Evolutionary conservation across 164 flowering plant species (phyloP), one percentile per base, ranked within the genome.

Genomic region (Nymphaea colorata): DNA sequence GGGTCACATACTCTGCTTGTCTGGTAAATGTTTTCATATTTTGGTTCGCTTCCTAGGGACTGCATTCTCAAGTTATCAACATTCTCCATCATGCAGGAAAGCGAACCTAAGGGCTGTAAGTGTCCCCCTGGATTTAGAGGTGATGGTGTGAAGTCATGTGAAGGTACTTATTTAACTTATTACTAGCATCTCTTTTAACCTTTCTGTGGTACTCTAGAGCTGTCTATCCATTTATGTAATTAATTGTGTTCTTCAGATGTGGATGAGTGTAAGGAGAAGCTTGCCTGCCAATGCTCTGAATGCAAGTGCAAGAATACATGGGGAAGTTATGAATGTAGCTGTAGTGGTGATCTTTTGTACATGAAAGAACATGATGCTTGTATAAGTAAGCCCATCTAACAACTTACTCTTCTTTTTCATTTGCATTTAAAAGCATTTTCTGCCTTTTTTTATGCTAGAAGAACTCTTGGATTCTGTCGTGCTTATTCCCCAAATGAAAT

Each of bases 301-400:
- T 95, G 99, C 85, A 90, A 81, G 68, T 95, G 99, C 85, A 90
- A 86, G 80, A 88, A 95, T 69, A 87, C 89, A 4, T 95, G 96
- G 96, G 99, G 99, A 36, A 86, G 96, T 74, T 95, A 81, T 41
- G 94, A 95, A 43, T 95, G 99, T 84, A 82, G 85, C 75, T 95
- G 99, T 69, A 72, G 77, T 43, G 76, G 83, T 70, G 82, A 87
- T 69, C 75, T 79, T 44, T 68, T 92, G 66, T 92, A 95, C 79
- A 90, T 92, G 83, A 82, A 68, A 61, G 98, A 92, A 71, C 91
- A 90, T 67, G 99, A 92, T 68, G 79, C 89, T 2, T 95, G 99
- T 73, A 88, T 95, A 70, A 72, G 98, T 94, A 75, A 88, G 97
- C 76, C 61, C 66, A 42, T 41, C 42, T 3, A 25, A n/a, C 14